Percentiles rank a stretch among this genome's conserved stretches.
phyloP scores from a whole-genome alignment of 139 green algal genomes.

The Eudorina sp. region DNA sequence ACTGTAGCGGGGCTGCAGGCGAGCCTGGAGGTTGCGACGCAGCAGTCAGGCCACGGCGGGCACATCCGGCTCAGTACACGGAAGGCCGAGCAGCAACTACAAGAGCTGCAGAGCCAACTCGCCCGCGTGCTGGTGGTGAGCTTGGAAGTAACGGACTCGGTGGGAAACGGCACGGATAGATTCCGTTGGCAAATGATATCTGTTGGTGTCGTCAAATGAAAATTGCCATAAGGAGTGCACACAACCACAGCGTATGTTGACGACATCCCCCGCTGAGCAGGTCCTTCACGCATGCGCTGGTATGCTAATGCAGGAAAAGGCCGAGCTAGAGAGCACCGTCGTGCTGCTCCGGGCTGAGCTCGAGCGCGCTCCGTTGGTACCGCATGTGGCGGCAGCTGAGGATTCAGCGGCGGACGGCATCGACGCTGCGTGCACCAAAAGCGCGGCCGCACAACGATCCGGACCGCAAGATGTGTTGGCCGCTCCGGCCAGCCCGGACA shows the following conservation, averaged over 20 bases:
- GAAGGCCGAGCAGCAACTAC: background rate
- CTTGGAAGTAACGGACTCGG: too few relatives aligned
- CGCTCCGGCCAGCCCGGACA: background rate
- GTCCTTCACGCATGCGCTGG: too few relatives aligned
- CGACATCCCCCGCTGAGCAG: too few relatives aligned
- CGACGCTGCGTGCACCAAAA: background rate
- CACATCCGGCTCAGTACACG: background rate
- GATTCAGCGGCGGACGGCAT: background rate
- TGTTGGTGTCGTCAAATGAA: too few relatives aligned
- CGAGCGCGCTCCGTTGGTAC: slow-evolving; percentile 1
- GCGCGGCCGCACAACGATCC: background rate
- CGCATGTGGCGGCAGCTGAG: background rate
- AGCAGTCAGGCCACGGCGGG: background rate
- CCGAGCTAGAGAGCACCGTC: slow-evolving; percentile 13
- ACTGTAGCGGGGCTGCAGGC: background rate
- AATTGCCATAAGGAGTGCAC: too few relatives aligned
- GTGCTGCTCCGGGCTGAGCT: background rate
- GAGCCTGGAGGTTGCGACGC: background rate
- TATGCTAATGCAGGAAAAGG: slow-evolving; percentile 20
- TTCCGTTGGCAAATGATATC: too few relatives aligned
- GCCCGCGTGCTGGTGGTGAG: too few relatives aligned
- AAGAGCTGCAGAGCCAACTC: background rate
- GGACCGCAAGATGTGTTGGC: background rate
- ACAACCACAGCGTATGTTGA: too few relatives aligned
- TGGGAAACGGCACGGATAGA: too few relatives aligned